These are phyloP conservation scores for Naegleria lovaniensis DNA, from an alignment of 208 protist species.

Conservation along the genomic window DNA sequence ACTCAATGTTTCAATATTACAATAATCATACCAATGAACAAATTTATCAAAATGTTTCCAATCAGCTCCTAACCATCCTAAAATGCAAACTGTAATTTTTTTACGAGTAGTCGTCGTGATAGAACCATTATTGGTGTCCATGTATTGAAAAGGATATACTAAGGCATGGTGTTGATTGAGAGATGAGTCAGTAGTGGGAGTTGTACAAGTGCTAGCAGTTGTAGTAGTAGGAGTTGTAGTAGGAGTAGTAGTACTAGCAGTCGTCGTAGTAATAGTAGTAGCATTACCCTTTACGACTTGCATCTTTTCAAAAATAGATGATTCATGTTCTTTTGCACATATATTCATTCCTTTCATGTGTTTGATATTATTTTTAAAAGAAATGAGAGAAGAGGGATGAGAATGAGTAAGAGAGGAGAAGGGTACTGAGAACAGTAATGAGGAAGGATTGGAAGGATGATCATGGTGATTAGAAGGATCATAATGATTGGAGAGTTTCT, in stretches of 20 bases:
- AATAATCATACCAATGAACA: background rate
- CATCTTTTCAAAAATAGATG: no score
- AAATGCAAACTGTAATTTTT: background rate
- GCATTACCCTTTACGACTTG: no score
- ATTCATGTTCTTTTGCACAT: background rate
- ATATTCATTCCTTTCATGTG: background rate
- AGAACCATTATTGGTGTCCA: no score
- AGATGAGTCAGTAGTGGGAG: no score
- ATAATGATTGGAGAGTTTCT: no score
- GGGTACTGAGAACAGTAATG: no score
- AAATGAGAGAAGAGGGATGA: background rate
- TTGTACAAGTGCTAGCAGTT: background rate
- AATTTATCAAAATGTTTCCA: background rate
- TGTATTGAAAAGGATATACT: no score
- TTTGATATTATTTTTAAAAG: background rate
- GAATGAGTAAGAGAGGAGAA: background rate
- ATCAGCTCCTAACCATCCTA: background rate
- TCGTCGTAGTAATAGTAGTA: background rate
- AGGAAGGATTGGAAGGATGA: no score
- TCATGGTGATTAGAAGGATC: no score
- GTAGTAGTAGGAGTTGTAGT: background rate
- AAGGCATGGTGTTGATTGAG: no score
- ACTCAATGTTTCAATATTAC: background rate
- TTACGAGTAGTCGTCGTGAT: background rate
- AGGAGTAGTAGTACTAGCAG: background rate